phyloP scores from a whole-genome alignment of 768 basidiomycete species.

The Lactarius evosmus region DNA sequence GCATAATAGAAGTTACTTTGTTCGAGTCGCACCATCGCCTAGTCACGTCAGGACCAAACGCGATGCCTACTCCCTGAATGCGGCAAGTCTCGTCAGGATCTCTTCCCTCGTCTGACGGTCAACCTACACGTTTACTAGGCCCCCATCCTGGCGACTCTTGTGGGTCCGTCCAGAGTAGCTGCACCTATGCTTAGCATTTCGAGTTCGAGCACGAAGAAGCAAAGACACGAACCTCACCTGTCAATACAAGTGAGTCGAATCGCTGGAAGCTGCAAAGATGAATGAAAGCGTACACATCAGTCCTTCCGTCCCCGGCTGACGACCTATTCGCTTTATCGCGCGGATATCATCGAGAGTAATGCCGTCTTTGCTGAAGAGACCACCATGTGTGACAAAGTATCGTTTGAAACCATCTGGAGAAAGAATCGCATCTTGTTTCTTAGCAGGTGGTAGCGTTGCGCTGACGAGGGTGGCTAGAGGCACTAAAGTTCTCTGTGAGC shows the following conservation, averaged over 20 bases:
- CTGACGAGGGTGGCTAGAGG: constrained; percentile 85
- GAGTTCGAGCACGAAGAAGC: neutral
- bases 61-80: constrained; percentile 84
- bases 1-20: constrained; percentile 81
- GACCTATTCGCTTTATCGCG: constrained; percentile 80
- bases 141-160: constrained; percentile 86
- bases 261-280: neutral
- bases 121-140: constrained; percentile 87
- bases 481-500: constrained; percentile 46
- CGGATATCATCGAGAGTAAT: constrained; percentile 94
- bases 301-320: constrained; percentile 92
- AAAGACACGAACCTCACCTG: constrained; percentile 55
- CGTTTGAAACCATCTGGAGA: constrained; percentile 80
- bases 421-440: constrained; percentile 56
- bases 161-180: constrained; percentile 96
- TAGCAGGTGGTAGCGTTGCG: constrained; percentile 57
- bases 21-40: constrained; percentile 85
- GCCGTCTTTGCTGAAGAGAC: constrained; percentile 90
- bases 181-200: constrained; percentile 25
- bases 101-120: constrained; percentile 14
- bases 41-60: constrained; percentile 95
- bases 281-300: constrained; percentile 81
- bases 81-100: constrained; percentile 25
- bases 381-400: constrained; percentile 95
- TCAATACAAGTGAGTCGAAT: constrained; percentile 21